Percentiles rank a stretch among this genome's conserved stretches.
Evolutionary conservation across 164 flowering plant genomes (phyloP).

Genomic region (Tetrastigma voinierianum): DNA sequence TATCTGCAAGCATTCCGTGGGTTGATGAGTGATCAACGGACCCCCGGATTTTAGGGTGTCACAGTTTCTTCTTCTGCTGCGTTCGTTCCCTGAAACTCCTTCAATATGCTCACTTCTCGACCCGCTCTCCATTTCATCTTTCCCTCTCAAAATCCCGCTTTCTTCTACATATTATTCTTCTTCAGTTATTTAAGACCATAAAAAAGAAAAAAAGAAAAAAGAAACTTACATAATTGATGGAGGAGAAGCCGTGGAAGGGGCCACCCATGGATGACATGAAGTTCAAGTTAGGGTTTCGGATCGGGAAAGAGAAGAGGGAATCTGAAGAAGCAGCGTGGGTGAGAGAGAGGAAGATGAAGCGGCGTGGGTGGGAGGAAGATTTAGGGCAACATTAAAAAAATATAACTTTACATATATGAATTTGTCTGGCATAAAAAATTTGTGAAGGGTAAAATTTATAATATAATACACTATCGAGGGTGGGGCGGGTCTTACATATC

Average conservation of each 20-base stretch:
- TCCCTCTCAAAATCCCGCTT: constrained; percentile 30
- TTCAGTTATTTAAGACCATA: background rate
- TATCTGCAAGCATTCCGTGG: too few species aligned
- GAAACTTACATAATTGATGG: constrained; percentile 48
- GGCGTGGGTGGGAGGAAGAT: too few species aligned
- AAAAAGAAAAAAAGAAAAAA: background rate
- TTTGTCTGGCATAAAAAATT: too few species aligned
- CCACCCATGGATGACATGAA: constrained; percentile 48
- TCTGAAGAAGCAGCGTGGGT: too few species aligned
- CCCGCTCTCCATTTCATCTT: constrained; percentile 71
- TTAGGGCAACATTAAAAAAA: too few species aligned
- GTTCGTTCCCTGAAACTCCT: constrained; percentile 63
- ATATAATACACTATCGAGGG: too few species aligned
- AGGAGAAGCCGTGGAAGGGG: constrained; percentile 52
- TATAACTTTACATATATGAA: too few species aligned
- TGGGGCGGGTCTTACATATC: too few species aligned
- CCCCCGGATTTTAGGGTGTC: too few species aligned
- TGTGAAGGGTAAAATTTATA: too few species aligned
- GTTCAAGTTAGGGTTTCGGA: constrained; percentile 74
- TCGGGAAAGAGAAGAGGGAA: constrained; percentile 49
- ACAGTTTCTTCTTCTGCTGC: constrained; percentile 74
- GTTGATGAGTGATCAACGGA: too few species aligned
- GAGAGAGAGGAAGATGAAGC: too few species aligned
- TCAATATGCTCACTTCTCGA: constrained; percentile 81
- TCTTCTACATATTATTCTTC: constrained; percentile 22